Evolutionary conservation across 2,329 filamentous ascomycete species (phyloP), one percentile per base, ranked within the genome.

Genomic region (Stachybotrys chartarum): DNA sequence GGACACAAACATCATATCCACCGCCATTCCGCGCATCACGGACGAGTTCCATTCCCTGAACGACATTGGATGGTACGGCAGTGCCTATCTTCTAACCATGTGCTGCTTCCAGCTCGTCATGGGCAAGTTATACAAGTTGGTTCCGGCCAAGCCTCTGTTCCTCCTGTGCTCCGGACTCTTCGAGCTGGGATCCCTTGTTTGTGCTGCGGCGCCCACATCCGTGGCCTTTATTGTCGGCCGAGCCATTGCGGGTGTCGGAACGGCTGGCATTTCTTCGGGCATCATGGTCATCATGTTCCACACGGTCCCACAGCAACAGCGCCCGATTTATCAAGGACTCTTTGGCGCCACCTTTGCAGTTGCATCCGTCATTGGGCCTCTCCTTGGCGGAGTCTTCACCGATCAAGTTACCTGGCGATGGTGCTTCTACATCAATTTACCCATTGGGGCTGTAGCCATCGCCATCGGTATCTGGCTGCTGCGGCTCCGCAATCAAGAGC

Each of bases 251-350:
- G 78, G 78, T 14, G 56, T 78, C 6, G 78, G 78, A 0, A 74
- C 73, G 14, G 77, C 76, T 11, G 78, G 78, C 55, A 79, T 82
- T 59, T 79, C 81, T 61, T 75, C 77, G 1, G 78, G 78, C n/a
- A 73, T 55, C 30, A 54, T 62, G 42, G 58, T 59, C 39, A 56
- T 64, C 44, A 57, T 66, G 35, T 60, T 62, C 30, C 58, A 64
- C 30, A 60, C 59, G 55, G 72, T 72, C 11, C 74, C 71, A 30
- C 66, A 73, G 18, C 66, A 72, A 51, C 75, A 73, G 59, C 69
- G 73, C 56, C 58, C 59, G 4, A 35, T 57, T 18, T 61, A 57
- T 46, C 55, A 56, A 35, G 59, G 59, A 4, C 30, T 75, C 8
- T 67, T 77, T 24, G 70, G 69, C 8, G 70, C 67, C 32, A 71